phyloP scores from a whole-genome alignment of 139 green algal species.

The Micractinium sp. region DNA sequence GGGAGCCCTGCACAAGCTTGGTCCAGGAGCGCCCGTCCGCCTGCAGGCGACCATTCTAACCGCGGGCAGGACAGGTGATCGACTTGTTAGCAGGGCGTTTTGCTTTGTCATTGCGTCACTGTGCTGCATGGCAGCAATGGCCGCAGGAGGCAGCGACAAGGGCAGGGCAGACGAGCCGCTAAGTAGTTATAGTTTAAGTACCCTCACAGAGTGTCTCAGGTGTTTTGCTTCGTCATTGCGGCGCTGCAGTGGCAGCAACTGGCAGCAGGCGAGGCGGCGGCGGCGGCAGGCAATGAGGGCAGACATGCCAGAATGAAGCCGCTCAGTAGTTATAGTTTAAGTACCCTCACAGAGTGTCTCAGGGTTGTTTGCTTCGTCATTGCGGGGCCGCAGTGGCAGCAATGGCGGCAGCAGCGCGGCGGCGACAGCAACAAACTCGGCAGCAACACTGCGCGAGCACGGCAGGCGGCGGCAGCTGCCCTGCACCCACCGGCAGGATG shows the following conservation, averaged over 20 bases:
- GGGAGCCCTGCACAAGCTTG: constrained; percentile 25
- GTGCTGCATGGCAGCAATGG: no score
- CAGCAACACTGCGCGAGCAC: no score
- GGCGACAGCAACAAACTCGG: not conserved
- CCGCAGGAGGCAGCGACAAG: not conserved
- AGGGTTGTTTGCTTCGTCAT: not conserved
- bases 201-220: no score
- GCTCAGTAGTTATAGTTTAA: not conserved
- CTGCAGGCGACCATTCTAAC: not conserved
- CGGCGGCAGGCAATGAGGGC: not conserved
- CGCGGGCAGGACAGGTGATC: not conserved
- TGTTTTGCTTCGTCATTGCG: not conserved
- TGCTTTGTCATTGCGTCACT: not conserved
- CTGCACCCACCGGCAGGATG: not conserved
- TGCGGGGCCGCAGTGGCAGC: not conserved
- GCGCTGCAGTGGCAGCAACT: not conserved
- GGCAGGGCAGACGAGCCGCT: not conserved
- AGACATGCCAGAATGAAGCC: not conserved
- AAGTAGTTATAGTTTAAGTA: not conserved
- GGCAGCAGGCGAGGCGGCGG: not conserved
- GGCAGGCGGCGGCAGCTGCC: no score
- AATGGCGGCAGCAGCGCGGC: not conserved
- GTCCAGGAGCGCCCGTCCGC: constrained; percentile 18
- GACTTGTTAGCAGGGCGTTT: not conserved
- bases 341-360: not conserved